Evolutionary conservation across 164 flowering plant genomes (phyloP), one percentile per base, ranked within the genome.

Genomic region (Nymphaea thermarum): DNA sequence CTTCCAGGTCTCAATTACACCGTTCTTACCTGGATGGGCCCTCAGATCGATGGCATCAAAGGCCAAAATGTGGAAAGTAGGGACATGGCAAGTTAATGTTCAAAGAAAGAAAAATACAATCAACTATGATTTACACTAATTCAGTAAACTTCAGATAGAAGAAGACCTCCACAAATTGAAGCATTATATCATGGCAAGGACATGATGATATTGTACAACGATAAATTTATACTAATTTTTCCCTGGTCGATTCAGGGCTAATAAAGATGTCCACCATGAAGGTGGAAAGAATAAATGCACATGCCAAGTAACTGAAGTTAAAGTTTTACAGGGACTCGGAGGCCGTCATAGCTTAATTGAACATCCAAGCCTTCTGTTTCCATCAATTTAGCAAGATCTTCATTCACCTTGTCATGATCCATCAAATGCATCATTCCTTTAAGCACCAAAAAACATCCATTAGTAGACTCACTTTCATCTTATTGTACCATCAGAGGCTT

Each of bases 381-480:
- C 82, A 47, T 82, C 75, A 89, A 70, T 65, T 82, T 85, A 42
- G 47, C 15, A 44, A 94, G 97, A 43, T 80, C 78, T 69, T 78
- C 80, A 41, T 78, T 94, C 70, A 88, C 90, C 71, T 77, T 81
- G 17, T 94, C 96, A 70, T 94, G 98, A 76, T 94, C 96, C 98
- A 94, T 91, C 66, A 88, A 75, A 78, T 94, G 98, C 96, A 91
- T 94, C 98, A 94, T 94, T 51, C 98, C 98, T 93, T 77, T 65
- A 70, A 11, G 42, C 17, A 47, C 55, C 44, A 65, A 6, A 16
- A 17, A 44, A 7, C n/a, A 42, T 8, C 8, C 57, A 51, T 8
- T 51, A 15, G 57, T 51, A 7, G 57, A 15, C 57, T 8, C 57
- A 51, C 14, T 51, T 51, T 51, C 14, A 51, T 51, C 57, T 51